Evolutionary conservation across 2,329 filamentous ascomycete genomes (phyloP), one percentile per base, ranked within the genome.

Genomic region (Bipolaris victoriae): DNA sequence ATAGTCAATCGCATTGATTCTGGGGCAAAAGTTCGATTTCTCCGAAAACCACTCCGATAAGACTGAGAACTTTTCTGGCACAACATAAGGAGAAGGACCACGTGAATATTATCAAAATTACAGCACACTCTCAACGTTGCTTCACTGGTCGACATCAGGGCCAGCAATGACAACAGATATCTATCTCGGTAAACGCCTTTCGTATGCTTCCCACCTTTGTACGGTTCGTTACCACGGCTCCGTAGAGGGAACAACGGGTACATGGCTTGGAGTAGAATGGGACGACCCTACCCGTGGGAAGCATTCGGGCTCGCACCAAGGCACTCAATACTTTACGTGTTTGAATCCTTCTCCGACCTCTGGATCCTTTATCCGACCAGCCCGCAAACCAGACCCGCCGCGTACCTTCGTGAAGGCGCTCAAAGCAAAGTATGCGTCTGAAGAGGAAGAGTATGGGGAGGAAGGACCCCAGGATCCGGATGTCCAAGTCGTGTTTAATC

Each of bases 231-330:
- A 93, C 72, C 79, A 90, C 60, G 95, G 95, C 43, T 76, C 84
- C 33, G 89, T 98, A 7, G 82, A 86, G 49, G 90, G 90, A 65
- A 93, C 92, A 7, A 82, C 85, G 41, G 91, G 92, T 47, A 81
- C 84, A 61, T 98, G 94, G 93, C 84, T 98, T 33, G 95, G 95
- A 45, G 91, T 98, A 46, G 95, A 99, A 83, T 99, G 95, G 95
- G 94, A 98, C 77, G 91, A 97, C 75, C 81, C 88, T 55, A 83
- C 82, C 36, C 85, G 93, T 69, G 95, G 95, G 60, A 98, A 97
- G 80, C 93, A 99, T 77, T 86, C 94, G 70, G 95, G 95, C 57
- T 87, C 89, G 59, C 88, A 96, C 77, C 87, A 90, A 62, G 91
- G 90, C 58, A 82, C 84, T 60, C 87, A 44, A 54, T 65, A 52